Conservation (phyloP, 495 filamentous ascomycete genomes). For the Cladorrhinum samala region DNA sequence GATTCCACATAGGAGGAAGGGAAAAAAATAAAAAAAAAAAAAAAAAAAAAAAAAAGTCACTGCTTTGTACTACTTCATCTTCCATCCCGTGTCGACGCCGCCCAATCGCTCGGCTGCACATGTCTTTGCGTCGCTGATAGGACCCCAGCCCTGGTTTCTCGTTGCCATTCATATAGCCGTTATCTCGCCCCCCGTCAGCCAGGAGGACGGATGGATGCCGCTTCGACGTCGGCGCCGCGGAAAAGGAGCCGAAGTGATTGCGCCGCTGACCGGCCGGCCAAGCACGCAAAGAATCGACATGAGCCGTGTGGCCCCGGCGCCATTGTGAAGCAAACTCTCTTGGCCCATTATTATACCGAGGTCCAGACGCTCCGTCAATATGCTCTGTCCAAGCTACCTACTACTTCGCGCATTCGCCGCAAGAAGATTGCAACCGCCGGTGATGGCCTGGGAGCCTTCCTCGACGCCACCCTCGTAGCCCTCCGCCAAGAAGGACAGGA, state of each 20-base stretch:
- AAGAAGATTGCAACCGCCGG: conserved; percentile 44
- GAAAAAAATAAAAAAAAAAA: too few species aligned
- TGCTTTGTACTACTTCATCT: too few species aligned
- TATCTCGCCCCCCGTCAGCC: too few species aligned
- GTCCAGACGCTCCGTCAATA: conserved; percentile 68
- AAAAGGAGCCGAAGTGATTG: conserved; percentile 18
- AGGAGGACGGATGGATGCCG: too few species aligned
- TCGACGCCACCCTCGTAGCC: conserved; percentile 67
- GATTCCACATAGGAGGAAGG: too few species aligned
- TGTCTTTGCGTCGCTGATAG: conserved; percentile 14
- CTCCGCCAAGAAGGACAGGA: conserved; percentile 14
- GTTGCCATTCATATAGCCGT: conserved; percentile 1
- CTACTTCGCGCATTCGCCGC: conserved; percentile 37
- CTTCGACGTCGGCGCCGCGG: conserved; percentile 5
- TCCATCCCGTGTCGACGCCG: conserved; percentile 4
- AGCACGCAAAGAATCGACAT: conserved; percentile 11
- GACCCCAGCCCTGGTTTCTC: conserved; percentile 7
- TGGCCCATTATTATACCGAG: conserved; percentile 66
- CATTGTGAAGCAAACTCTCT: conserved; percentile 54
- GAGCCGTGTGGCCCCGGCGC: background rate
- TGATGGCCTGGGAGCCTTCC: conserved; percentile 43
- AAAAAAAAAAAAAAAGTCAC: background rate
- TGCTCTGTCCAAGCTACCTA: conserved; percentile 47
- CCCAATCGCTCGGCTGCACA: conserved; percentile 20
- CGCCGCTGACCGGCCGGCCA: conserved; percentile 10